phyloP scores from a whole-genome alignment of 2,329 filamentous ascomycete species.

The Hirsutella rhossiliensis region DNA sequence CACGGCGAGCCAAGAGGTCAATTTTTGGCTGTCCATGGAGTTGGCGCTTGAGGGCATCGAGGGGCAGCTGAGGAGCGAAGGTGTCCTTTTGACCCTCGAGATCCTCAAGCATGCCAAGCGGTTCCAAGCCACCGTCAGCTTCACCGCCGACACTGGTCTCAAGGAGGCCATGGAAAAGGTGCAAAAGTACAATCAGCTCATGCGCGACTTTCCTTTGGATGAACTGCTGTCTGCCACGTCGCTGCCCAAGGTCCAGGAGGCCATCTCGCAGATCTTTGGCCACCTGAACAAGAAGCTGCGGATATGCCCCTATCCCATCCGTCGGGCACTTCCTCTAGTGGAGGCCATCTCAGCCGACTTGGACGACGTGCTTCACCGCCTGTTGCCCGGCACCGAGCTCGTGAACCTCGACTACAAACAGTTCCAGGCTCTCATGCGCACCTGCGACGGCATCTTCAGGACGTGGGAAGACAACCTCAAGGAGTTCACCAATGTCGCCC shows the following conservation, averaged over 20 bases:
- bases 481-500: slow-evolving; percentile 94
- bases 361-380: slow-evolving; percentile 70
- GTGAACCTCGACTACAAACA: slow-evolving; percentile 89
- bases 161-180: slow-evolving; percentile 95
- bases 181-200: slow-evolving; percentile 96
- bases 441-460: slow-evolving; percentile 74
- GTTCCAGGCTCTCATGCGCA: slow-evolving; percentile 75
- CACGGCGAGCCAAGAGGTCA: slow-evolving; percentile 93
- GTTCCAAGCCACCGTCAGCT: slow-evolving; percentile 95
- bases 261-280: slow-evolving; percentile 76
- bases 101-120: slow-evolving; percentile 95
- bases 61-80: slow-evolving; percentile 74
- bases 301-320: slow-evolving; percentile 90
- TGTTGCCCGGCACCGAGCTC: slow-evolving; percentile 76
- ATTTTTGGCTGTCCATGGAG: slow-evolving; percentile 98
- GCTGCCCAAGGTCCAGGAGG: slow-evolving; percentile 76
- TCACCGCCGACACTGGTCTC: slow-evolving; percentile 87
- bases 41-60: slow-evolving; percentile 86
- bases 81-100: slow-evolving; percentile 82
- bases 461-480: slow-evolving; percentile 95
- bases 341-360: slow-evolving; percentile 93
- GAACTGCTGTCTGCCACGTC: slow-evolving; percentile 89
- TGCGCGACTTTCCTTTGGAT: slow-evolving; percentile 95
- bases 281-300: slow-evolving; percentile 98
- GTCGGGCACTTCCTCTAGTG: slow-evolving; percentile 82